phyloP scores from a whole-genome alignment of 78 protist genomes.

The Dictyostelium intermedium region DNA sequence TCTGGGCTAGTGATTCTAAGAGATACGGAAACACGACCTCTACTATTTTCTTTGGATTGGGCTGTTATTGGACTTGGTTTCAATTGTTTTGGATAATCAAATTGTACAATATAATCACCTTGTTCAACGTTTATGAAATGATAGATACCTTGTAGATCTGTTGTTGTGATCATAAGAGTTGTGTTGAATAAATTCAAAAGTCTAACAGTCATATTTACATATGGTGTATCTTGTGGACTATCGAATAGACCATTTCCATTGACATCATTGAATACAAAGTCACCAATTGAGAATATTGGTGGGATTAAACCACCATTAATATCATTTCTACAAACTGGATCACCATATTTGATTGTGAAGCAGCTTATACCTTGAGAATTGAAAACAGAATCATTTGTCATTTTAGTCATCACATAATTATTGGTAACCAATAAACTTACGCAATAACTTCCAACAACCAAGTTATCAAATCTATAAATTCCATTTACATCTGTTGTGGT shows the following conservation, averaged over 20 bases:
- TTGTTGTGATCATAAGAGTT: background rate
- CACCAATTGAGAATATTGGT: constrained; percentile 57
- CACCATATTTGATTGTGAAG: background rate
- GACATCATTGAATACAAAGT: background rate
- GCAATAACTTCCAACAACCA: constrained; percentile 21
- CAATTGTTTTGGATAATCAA: background rate
- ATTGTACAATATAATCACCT: constrained; percentile 18
- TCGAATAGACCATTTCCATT: constrained; percentile 42
- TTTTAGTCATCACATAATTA: background rate
- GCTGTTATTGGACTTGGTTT: background rate
- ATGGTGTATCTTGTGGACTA: background rate
- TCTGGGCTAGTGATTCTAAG: background rate
- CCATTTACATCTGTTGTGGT: constrained; percentile 1
- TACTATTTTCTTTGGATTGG: background rate
- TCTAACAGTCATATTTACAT: background rate
- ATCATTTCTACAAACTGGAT: background rate
- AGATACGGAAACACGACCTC: background rate
- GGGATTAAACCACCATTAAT: constrained; percentile 28
- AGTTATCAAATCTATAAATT: background rate
- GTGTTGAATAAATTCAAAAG: background rate
- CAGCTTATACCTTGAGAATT: background rate
- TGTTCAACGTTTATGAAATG: background rate
- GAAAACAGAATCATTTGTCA: background rate
- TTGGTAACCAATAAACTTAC: background rate
- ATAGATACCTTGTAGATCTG: background rate